Conservation (phyloP, 2,329 filamentous ascomycete species). For the Conoideocrella luteorostrata region DNA sequence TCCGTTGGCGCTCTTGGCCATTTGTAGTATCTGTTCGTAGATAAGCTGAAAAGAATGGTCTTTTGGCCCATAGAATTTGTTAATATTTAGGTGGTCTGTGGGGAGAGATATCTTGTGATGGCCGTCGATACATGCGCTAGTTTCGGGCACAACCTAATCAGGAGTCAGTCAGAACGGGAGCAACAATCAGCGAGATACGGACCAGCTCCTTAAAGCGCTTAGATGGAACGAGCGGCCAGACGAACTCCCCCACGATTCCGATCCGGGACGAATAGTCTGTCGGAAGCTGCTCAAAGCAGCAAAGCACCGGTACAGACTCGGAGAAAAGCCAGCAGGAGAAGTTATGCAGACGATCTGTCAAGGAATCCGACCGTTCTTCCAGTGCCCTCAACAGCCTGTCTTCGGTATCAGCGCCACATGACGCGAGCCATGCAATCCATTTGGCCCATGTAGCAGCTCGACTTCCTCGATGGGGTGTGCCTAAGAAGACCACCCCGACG, state of each 20-base stretch:
- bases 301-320: slow-evolving; percentile 9
- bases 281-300: slow-evolving; percentile 8
- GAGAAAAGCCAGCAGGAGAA: slow-evolving; percentile 10
- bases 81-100: slow-evolving; percentile 10
- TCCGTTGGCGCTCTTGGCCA: neutral
- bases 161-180: neutral
- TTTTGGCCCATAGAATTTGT: slow-evolving; percentile 9
- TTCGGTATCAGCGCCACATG: neutral
- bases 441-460: slow-evolving; percentile 5
- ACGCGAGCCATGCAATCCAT: slow-evolving; percentile 5
- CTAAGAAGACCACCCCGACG: slow-evolving; percentile 8
- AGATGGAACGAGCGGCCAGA: too few species aligned
- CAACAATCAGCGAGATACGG: neutral
- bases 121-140: slow-evolving; percentile 11
- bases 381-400: slow-evolving; percentile 6
- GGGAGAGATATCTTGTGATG: slow-evolving; percentile 8
- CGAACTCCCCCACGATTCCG: neutral
- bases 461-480: slow-evolving; percentile 9
- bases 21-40: slow-evolving; percentile 8
- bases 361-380: slow-evolving; percentile 6
- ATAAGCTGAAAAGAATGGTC: slow-evolving; percentile 10
- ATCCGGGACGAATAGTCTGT: slow-evolving; percentile 8
- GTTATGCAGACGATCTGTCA: slow-evolving; percentile 11
- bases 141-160: slow-evolving; percentile 8
- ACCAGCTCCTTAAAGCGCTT: slow-evolving; percentile 2